A percentile compares a stretch with the other conserved stretches of the same genome.
phyloP scores from a whole-genome alignment of 2,329 filamentous ascomycete genomes.

The Falciphora oryzae region DNA sequence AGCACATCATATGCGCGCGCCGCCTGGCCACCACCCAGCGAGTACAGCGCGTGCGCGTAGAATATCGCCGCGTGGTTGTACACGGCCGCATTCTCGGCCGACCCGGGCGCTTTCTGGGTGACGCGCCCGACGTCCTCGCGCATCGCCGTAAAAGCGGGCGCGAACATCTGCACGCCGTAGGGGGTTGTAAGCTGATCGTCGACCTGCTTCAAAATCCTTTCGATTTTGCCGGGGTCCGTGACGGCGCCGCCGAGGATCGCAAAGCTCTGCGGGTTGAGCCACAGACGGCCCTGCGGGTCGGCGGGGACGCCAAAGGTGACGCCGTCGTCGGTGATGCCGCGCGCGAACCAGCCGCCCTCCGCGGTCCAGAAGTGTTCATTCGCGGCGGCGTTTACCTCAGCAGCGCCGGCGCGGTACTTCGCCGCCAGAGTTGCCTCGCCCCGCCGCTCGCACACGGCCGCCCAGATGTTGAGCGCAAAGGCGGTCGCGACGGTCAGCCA shows the following conservation, averaged over 20 bases:
- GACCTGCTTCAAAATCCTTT: conserved; percentile 38
- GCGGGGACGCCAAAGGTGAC: conserved; percentile 45
- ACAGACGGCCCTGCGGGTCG: conserved; percentile 49
- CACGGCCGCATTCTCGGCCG: conserved; percentile 52
- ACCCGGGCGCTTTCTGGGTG: conserved; percentile 51
- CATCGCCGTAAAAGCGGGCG: conserved; percentile 47
- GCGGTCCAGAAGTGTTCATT: conserved; percentile 43
- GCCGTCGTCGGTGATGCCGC: conserved; percentile 51
- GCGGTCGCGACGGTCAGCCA: conserved; percentile 53
- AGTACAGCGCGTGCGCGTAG: conserved; percentile 49
- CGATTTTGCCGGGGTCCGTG: conserved; percentile 15
- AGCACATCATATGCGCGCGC: conserved; percentile 46
- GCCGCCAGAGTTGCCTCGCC: conserved; percentile 33
- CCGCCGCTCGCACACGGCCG: conserved; percentile 40
- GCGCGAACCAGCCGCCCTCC: conserved; percentile 49
- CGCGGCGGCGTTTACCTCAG: conserved; percentile 42
- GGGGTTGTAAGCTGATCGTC: conserved; percentile 47
- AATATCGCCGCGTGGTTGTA: conserved; percentile 54
- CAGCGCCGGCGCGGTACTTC: conserved; percentile 38
- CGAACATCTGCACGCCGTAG: conserved; percentile 51
- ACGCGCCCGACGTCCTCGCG: conserved; percentile 53
- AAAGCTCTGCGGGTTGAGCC: conserved; percentile 53
- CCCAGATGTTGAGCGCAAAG: conserved; percentile 48
- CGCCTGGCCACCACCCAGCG: conserved; percentile 32
- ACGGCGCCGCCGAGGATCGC: conserved; percentile 46